Percentiles rank a stretch among this genome's conserved stretches.
Evolutionary conservation across 345 rosid species (phyloP).

Genomic region (Citrus reticulata): DNA sequence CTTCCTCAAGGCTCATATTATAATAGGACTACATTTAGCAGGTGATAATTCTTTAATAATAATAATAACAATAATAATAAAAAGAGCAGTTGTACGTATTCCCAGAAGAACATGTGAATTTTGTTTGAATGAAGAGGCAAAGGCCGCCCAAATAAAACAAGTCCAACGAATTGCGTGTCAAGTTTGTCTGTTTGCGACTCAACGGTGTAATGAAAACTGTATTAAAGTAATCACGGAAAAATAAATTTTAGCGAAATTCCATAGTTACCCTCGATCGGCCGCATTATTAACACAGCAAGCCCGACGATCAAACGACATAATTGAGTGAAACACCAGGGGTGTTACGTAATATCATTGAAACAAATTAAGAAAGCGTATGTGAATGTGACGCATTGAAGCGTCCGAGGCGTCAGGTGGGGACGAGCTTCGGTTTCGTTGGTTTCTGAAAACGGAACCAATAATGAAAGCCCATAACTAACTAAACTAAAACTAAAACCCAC

Average conservation of each 20-base stretch:
- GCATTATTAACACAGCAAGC: not conserved
- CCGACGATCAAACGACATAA: not conserved
- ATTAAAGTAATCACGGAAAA: too few species aligned
- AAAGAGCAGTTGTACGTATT: too few species aligned
- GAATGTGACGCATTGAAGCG: not conserved
- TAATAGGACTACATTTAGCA: too few species aligned
- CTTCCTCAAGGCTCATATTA: too few species aligned
- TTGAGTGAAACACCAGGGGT: not conserved
- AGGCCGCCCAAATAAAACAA: not conserved
- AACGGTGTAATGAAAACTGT: not conserved
- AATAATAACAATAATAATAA: too few species aligned
- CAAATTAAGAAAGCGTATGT: not conserved
- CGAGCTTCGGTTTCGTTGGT: not conserved
- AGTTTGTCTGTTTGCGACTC: not conserved
- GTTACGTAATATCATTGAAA: not conserved
- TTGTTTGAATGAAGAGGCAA: not conserved
- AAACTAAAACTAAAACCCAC: not conserved
- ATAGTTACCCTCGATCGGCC: not conserved
- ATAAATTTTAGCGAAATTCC: not conserved
- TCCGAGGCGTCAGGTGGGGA: not conserved
- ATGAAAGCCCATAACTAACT: not conserved
- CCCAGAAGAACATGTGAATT: not conserved
- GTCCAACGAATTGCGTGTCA: not conserved
- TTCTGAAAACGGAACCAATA: not conserved
- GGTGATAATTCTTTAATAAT: too few species aligned